Evolutionary conservation across 768 basidiomycete species (phyloP), one percentile per base, ranked within the genome.

Genomic region (Asterophora lycoperdoides): DNA sequence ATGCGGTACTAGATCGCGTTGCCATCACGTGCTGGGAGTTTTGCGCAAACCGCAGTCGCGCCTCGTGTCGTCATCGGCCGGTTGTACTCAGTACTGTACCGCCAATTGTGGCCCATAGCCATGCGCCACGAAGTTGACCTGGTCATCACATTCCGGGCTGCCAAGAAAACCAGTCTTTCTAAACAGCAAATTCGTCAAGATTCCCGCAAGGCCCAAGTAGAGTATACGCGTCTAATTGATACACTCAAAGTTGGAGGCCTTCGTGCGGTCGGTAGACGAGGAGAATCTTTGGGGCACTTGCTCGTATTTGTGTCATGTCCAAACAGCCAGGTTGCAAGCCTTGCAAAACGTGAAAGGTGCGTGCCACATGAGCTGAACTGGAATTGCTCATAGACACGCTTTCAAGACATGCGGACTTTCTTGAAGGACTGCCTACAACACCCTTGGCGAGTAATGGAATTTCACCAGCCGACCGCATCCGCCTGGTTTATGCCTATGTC

Each of bases 301-400:
- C 69, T 93, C 5, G 68, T 95, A 5, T 81, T 96, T 50, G 79
- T 96, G 9, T 72, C 74, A 8, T 91, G 89, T 53, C 81, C 86
- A 0, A 70, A 76, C 35, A 70, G 71, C 30, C 75, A 81, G 41
- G 68, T 96, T 15, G 61, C 75, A 19, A 77, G 78, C 38, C 74
- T 95, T 8, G 78, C 87, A 1, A 80, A 80, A 52, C 72, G 81
- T 37, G 92, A 94, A 70, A 71, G 84, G 91, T 89, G 60, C 60
- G 84, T 67, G 37, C 20, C 17, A 15, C 32, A 19, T 46, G 18
- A 29, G 15, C 32, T 32, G 14, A 36, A 4, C 20, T 23, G 17
- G 30, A 18, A 15, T 11, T 8, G 42, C 6, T 36, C 11, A 33
- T 3, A n/a, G 5, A 13, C 2, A n/a, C 41, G 8, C 40, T 18